Conservation (phyloP, 495 filamentous ascomycete genomes). For the Aspergillus saccharolyticus region DNA sequence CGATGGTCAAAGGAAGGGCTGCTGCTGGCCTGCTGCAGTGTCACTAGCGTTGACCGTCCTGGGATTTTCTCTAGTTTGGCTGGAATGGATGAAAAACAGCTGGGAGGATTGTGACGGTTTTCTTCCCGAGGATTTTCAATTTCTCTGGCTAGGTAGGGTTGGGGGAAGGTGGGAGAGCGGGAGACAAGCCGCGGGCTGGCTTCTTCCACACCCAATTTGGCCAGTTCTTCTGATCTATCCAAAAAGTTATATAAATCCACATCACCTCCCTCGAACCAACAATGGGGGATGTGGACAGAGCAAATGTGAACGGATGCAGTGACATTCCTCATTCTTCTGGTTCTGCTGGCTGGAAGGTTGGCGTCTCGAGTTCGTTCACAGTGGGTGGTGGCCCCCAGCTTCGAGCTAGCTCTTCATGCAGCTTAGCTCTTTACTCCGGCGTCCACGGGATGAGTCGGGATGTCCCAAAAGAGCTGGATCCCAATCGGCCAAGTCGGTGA, state of each 20-base stretch:
- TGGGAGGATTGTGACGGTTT: background rate
- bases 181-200: background rate
- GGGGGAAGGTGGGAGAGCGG: background rate
- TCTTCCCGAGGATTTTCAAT: background rate
- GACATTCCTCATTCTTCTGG: background rate
- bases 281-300: background rate
- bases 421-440: background rate
- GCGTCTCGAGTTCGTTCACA: conserved; percentile 3
- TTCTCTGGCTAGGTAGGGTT: background rate
- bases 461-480: conserved; percentile 7
- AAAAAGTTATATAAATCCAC: conserved; percentile 14
- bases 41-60: background rate
- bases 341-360: conserved; percentile 2
- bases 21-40: no score
- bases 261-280: conserved; percentile 9
- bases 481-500: conserved; percentile 13
- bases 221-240: conserved; percentile 14
- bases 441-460: conserved; percentile 3
- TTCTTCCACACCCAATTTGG: conserved; percentile 1
- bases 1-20: background rate
- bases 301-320: background rate
- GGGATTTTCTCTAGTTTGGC: background rate
- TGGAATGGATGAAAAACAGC: background rate
- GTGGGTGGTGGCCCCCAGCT: background rate
- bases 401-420: background rate